Evolutionary conservation across 345 rosid genomes (phyloP).

Genomic region (Eucalyptus cloeziana): DNA sequence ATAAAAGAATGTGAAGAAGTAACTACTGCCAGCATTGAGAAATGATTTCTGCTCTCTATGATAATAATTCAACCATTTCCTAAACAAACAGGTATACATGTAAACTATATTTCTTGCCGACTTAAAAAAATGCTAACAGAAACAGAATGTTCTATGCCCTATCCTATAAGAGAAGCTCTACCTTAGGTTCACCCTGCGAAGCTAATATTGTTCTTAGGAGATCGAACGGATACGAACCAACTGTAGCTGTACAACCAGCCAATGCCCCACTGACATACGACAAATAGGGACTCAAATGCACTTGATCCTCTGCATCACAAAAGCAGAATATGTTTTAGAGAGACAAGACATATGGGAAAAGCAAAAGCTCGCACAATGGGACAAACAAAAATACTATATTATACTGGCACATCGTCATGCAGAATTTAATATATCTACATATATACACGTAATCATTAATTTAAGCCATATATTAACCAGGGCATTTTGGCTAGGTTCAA

Average conservation of each 20-base stretch:
- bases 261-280: slow-evolving; percentile 80
- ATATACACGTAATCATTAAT: not conserved
- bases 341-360: not conserved
- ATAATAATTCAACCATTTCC: not conserved
- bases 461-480: not conserved
- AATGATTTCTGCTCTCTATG: not conserved
- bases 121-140: not conserved
- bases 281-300: slow-evolving; percentile 68
- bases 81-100: not conserved
- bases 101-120: not conserved
- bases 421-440: not conserved
- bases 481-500: not conserved
- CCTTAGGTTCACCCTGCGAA: slow-evolving; percentile 99
- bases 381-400: not conserved
- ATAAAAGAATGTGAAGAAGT: not conserved
- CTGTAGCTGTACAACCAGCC: slow-evolving; percentile 93
- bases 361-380: not conserved
- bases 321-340: not conserved
- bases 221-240: slow-evolving; percentile 99
- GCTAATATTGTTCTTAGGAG: slow-evolving; percentile 86
- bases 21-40: not conserved
- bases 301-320: slow-evolving; percentile 70
- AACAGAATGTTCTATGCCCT: not conserved
- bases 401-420: not conserved
- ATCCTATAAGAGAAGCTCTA: not conserved